Evolutionary conservation across 106 monocot genomes (phyloP), one percentile per base, ranked within the genome.

Genomic region (Acanthochlamys bracteata): DNA sequence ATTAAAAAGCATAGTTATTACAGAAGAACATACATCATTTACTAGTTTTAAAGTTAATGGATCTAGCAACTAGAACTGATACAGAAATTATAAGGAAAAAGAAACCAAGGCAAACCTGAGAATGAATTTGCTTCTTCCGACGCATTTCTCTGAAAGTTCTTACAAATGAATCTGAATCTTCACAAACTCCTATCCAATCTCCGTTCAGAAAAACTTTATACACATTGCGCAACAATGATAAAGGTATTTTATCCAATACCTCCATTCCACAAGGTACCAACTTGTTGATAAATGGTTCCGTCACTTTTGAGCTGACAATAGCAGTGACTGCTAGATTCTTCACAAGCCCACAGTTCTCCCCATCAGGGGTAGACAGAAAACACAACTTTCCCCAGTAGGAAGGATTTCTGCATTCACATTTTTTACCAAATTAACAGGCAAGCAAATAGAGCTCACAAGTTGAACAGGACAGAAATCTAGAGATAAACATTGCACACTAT

Each of bases 261-360:
- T 83, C 80, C 98, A 98, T 83, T 40, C 92, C 92, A 65, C 75
- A 76, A 21, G 72, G 61, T 17, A 74, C 67, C 67, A 98, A 78
- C 11, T 71, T 74, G 22, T 89, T 83, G 55, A 88, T 20, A 10
- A 86, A 55, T 17, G 71, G 55, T 60, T 81, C 84, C 42, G 24
- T 55, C 4, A 73, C 15, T 41, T 74, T 83, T 40, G 76, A 76
- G 77, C 98, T 98, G 21, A 92, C 80, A 66, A 92, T 41, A 41
- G 85, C 81, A 53, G 88, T 92, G 41, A 75, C 74, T 39, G 98
- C 70, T 66, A 98, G 71, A 60, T 98, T 98, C 68, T 98, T 98
- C 0, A 92, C 85, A 12, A 98, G 81, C 17, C 98, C 98, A 74
- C 98, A 98, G 45, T 98, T 98, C 60, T 98, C 98, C 0, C 98